Conservation (phyloP, 176 grass and related monocot species). For the Lolium perenne region DNA sequence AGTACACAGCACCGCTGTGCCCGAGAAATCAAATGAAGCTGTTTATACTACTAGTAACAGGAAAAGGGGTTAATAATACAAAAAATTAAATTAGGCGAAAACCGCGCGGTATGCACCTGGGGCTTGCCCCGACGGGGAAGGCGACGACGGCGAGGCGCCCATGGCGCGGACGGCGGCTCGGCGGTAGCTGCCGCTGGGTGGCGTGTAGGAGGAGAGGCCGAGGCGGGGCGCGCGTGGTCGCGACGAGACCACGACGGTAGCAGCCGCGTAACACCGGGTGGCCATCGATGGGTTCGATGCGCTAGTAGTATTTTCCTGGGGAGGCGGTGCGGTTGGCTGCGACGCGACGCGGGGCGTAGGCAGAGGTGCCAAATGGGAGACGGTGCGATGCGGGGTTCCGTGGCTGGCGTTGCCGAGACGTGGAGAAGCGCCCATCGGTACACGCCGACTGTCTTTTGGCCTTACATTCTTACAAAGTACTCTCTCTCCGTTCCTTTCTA, state of each 20-base stretch:
- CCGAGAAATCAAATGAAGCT: background rate
- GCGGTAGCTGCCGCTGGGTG: conserved; percentile 20
- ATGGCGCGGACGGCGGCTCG: conserved; percentile 37
- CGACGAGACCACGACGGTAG: background rate
- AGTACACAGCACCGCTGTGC: background rate
- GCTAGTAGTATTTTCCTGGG: background rate
- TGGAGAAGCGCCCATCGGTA: background rate
- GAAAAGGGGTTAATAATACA: background rate
- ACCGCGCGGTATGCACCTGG: conserved; percentile 21
- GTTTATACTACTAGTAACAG: too few relatives aligned
- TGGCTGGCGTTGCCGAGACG: background rate
- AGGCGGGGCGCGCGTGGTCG: background rate
- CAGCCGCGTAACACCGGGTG: background rate
- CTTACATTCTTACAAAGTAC: too few relatives aligned
- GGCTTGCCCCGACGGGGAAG: conserved; percentile 24
- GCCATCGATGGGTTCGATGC: conserved; percentile 26
- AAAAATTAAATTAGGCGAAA: background rate
- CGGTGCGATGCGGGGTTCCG: background rate
- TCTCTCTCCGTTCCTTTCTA: too few relatives aligned
- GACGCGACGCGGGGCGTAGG: too few relatives aligned
- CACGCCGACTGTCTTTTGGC: too few relatives aligned
- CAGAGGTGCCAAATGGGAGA: background rate
- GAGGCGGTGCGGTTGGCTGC: background rate
- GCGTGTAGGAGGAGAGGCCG: background rate
- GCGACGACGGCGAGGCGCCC: conserved; percentile 37